phyloP scores from a whole-genome alignment of 2,329 filamentous ascomycete genomes.

The Clarireedia monteithiana region DNA sequence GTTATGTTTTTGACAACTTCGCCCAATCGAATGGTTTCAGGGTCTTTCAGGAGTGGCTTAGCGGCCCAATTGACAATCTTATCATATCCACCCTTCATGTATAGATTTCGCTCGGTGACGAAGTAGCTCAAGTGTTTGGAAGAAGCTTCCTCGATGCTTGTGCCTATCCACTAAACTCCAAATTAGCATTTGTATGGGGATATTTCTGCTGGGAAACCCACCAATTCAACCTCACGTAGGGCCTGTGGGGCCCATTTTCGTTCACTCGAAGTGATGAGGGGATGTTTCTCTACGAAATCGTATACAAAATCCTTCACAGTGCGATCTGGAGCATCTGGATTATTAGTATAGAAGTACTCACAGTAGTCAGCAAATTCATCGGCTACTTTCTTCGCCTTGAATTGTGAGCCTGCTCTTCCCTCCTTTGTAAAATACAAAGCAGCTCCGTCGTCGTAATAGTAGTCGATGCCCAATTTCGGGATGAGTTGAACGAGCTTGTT shows the following conservation, averaged over 20 bases:
- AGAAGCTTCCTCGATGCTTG: constrained; percentile 34
- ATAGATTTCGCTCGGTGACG: constrained; percentile 36
- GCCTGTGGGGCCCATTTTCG: constrained; percentile 37
- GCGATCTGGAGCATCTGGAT: constrained; percentile 35
- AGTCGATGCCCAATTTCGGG: constrained; percentile 34
- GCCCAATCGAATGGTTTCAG: constrained; percentile 32
- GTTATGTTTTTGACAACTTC: constrained; percentile 33
- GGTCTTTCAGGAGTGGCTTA: constrained; percentile 29
- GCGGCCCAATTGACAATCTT: constrained; percentile 36
- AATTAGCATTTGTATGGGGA: not conserved
- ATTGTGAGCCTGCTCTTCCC: constrained; percentile 35
- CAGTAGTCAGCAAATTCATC: constrained; percentile 37
- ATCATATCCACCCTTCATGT: constrained; percentile 40
- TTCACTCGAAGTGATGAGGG: constrained; percentile 35
- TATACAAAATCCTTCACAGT: constrained; percentile 33
- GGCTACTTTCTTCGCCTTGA: constrained; percentile 39
- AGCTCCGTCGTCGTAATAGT: constrained; percentile 38
- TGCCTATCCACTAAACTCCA: constrained; percentile 31
- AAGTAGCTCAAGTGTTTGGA: constrained; percentile 37
- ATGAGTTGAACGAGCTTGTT: constrained; percentile 37
- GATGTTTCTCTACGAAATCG: constrained; percentile 34
- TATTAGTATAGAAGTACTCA: constrained; percentile 34
- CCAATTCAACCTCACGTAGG: constrained; percentile 34
- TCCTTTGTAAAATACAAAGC: constrained; percentile 36
- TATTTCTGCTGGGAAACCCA: not conserved